phyloP scores from a whole-genome alignment of 768 basidiomycete species.

The Xerocomus brunneocitrinus region DNA sequence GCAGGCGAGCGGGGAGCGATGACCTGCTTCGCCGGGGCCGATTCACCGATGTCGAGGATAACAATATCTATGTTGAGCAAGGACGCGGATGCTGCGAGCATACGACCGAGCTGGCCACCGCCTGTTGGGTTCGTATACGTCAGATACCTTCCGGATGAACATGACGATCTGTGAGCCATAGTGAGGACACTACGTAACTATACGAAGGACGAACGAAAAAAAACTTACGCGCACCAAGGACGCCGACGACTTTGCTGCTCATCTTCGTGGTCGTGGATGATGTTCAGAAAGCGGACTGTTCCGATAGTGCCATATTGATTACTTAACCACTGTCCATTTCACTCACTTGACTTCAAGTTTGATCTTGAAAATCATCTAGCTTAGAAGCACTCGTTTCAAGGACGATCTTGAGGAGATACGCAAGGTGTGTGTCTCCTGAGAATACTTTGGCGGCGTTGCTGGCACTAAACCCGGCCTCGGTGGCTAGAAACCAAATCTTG shows the following conservation, averaged over 20 bases:
- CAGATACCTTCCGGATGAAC: constrained; percentile 1
- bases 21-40: constrained; percentile 87
- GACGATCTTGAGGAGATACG: constrained; percentile 79
- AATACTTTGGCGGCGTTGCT: background rate
- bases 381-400: constrained; percentile 65
- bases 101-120: constrained; percentile 95
- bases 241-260: constrained; percentile 26
- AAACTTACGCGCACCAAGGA: constrained; percentile 30
- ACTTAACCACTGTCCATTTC: background rate
- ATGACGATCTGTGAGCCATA: constrained; percentile 6
- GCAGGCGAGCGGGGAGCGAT: constrained; percentile 48
- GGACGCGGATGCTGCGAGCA: constrained; percentile 89
- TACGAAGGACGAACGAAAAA: background rate
- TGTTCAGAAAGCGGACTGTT: background rate
- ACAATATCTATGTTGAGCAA: constrained; percentile 79
- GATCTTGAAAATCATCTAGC: constrained; percentile 36
- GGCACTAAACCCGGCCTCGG: background rate
- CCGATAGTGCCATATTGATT: background rate
- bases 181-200: constrained; percentile 4
- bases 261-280: constrained; percentile 9
- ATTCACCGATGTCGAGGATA: constrained; percentile 79
- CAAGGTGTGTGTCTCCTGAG: constrained; percentile 49
- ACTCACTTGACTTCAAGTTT: background rate
- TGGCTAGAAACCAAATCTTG: constrained; percentile 60
- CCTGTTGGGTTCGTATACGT: constrained; percentile 42